Evolutionary conservation across 805 yeast species (phyloP).

Genomic region (Geotrichum ghanense): DNA sequence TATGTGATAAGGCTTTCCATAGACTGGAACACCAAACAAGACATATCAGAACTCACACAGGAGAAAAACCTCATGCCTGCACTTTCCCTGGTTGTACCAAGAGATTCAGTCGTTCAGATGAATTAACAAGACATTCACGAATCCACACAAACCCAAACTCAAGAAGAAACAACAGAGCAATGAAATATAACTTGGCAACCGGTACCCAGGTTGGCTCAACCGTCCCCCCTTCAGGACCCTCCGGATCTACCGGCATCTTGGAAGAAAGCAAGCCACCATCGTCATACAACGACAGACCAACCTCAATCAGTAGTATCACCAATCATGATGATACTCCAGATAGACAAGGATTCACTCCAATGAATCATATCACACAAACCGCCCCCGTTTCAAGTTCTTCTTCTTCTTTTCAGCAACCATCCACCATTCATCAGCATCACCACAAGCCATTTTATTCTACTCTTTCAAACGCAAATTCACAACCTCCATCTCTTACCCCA

Average conservation of each 20-base stretch:
- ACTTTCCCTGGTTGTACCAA: slow-evolving; percentile 75
- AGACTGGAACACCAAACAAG: slow-evolving; percentile 85
- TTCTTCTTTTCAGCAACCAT: no score
- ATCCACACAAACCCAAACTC: slow-evolving; percentile 45
- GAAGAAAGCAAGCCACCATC: neutral
- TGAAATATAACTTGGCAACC: slow-evolving; percentile 6
- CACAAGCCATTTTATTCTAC: no score
- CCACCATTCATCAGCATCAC: no score
- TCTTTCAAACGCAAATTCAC: no score
- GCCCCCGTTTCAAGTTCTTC: neutral
- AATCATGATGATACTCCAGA: neutral
- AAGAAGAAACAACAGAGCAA: slow-evolving; percentile 19
- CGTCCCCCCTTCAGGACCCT: slow-evolving; percentile 4
- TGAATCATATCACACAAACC: neutral
- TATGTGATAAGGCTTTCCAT: slow-evolving; percentile 79
- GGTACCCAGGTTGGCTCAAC: neutral
- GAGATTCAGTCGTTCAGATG: slow-evolving; percentile 71
- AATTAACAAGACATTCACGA: slow-evolving; percentile 73
- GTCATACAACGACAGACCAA: neutral
- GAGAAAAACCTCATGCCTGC: slow-evolving; percentile 85
- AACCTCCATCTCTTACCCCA: slow-evolving; percentile 2
- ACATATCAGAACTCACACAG: slow-evolving; percentile 87
- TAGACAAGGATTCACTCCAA: neutral
- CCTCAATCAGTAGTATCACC: neutral
- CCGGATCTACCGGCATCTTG: neutral